Conservation (phyloP, 768 basidiomycete genomes). For the Tricholomella constricta region DNA sequence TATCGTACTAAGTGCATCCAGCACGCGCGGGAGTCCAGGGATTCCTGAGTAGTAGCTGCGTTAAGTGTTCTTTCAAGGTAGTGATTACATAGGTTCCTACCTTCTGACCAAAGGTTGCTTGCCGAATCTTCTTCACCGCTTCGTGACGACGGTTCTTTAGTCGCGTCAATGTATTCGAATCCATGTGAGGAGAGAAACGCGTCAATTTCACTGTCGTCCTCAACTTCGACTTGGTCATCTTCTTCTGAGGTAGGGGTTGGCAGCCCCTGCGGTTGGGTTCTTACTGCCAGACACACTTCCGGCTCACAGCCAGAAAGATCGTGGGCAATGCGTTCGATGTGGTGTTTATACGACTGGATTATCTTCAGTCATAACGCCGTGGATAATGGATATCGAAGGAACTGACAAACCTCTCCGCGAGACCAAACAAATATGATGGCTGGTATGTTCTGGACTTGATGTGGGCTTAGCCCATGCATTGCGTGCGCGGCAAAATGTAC, state of each 20-base stretch:
- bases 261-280: conserved; percentile 35
- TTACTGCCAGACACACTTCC: conserved; percentile 74
- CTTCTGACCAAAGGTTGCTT: conserved; percentile 20
- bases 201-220: conserved; percentile 57
- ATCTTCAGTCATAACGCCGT: conserved; percentile 19
- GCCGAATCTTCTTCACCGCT: conserved; percentile 14
- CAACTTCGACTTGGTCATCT: conserved; percentile 25
- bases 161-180: conserved; percentile 77
- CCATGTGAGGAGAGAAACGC: conserved; percentile 66
- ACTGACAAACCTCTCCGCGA: conserved; percentile 58
- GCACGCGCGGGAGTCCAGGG: conserved; percentile 61
- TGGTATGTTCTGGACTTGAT: conserved; percentile 51
- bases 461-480: conserved; percentile 43
- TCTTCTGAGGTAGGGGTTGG: conserved; percentile 10
- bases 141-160: conserved; percentile 17
- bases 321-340: conserved; percentile 50
- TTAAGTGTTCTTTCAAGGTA: not conserved
- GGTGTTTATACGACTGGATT: conserved; percentile 57
- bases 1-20: conserved; percentile 81
- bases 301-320: conserved; percentile 55
- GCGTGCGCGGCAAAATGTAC: conserved; percentile 66
- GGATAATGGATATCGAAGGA: conserved; percentile 9
- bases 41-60: conserved; percentile 36
- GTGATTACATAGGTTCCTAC: conserved; percentile 22
- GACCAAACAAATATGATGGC: conserved; percentile 77